Conservation (phyloP, 2,329 filamentous ascomycete species). For the Alternaria viburni region DNA sequence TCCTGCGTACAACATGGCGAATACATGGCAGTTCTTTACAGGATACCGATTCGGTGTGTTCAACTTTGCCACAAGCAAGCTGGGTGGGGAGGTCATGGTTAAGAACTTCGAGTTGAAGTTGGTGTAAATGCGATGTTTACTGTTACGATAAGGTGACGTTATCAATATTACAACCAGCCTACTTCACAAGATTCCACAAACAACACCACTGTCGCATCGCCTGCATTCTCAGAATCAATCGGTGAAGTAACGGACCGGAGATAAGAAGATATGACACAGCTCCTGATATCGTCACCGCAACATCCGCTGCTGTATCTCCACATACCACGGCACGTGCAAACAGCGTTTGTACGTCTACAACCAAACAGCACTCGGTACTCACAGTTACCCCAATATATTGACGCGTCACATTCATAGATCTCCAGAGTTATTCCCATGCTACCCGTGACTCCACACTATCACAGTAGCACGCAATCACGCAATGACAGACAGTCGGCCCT, state of each 20-base stretch:
- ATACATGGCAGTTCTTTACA: constrained; percentile 48
- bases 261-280: background rate
- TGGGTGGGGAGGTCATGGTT: constrained; percentile 42
- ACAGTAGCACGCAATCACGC: background rate
- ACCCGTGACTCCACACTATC: background rate
- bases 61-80: constrained; percentile 45
- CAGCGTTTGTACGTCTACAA: background rate
- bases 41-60: constrained; percentile 50
- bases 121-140: background rate
- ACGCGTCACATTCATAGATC: background rate
- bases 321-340: background rate
- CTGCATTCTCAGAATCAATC: background rate
- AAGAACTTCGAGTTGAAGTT: constrained; percentile 24
- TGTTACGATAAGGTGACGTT: background rate
- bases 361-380: background rate
- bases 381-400: background rate
- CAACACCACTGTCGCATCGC: background rate
- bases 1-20: constrained; percentile 39
- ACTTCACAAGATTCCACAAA: background rate
- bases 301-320: background rate
- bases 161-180: background rate
- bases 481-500: background rate
- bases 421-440: background rate
- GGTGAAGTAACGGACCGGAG: background rate
- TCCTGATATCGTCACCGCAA: background rate